Base-by-base conservation (phyloP, 2,329 filamentous ascomycete genomes). In the Alternaria alternata region DNA sequence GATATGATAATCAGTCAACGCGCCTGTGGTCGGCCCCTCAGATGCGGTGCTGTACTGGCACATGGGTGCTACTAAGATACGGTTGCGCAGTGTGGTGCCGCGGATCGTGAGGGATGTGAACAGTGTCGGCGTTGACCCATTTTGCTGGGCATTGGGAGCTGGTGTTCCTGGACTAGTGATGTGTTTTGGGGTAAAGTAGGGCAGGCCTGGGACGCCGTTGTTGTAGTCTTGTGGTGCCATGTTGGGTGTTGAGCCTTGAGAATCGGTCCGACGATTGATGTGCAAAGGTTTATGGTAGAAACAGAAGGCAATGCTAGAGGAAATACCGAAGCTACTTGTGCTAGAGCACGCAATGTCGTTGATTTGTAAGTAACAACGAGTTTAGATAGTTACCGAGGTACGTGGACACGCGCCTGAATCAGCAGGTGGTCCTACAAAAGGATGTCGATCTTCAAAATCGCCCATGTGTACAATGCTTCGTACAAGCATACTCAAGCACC, bases 181-280 rank as follows among this genome's bases (percentile, higher is more conserved):
- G 64, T 84, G 82, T 11, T 76, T 67, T 9, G 82, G 82, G 1
- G 81, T 83, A 71, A 81, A 84, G 74, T 81, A 84, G 11, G 81
- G 71, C 39, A 78, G 57, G 51, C 63, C 65, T 16, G 67, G 59
- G 26, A 71, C 70, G 18, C 71, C 70, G 9, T 51, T 43, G 54
- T 76, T 76, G 51, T 74, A 64, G 26, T 74, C 70, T 59, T 64
- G 54, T 7, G 70, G 67, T 20, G 73, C 63, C 74, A 76, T 75
- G 34, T 30, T 57, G 54, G 20, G 14, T 51, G 47, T 12, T 49
- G 46, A 18, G 16, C 34, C 36, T 38, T 8, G 18, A 16, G n/a
- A 22, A 22, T n/a, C 8, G 14, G 20, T 2, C 34, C 30, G 30
- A 48, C 18, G 9, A 12, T 3, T 16, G 9, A 18, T 38, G n/a